phyloP scores from a whole-genome alignment of 805 yeast species.

The Lachancea cidri region DNA sequence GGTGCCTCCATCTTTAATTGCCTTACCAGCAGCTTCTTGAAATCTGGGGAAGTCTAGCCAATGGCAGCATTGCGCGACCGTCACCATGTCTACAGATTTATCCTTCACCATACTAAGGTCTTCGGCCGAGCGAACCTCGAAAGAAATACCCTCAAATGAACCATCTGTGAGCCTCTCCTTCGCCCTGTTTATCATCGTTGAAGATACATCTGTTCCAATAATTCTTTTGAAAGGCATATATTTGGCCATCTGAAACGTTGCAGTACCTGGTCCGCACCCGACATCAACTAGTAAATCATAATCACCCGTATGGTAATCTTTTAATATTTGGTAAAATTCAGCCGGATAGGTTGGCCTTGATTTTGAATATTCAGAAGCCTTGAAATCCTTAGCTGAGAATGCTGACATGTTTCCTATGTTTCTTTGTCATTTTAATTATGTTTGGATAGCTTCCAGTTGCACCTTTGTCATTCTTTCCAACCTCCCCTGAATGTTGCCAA shows the following conservation, averaged over 20 bases:
- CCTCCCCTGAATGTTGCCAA: background rate
- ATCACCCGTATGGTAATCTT: constrained; percentile 39
- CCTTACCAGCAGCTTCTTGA: constrained; percentile 43
- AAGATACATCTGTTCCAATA: constrained; percentile 60
- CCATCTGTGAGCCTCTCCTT: constrained; percentile 19
- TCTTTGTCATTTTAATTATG: no score
- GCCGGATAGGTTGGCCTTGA: constrained; percentile 67
- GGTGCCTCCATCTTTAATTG: constrained; percentile 59
- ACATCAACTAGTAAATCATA: constrained; percentile 51
- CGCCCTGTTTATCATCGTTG: constrained; percentile 50
- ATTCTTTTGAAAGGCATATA: constrained; percentile 38
- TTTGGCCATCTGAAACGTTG: constrained; percentile 46
- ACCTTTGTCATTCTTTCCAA: background rate
- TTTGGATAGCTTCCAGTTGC: background rate
- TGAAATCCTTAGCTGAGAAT: constrained; percentile 48
- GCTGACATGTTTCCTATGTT: no score
- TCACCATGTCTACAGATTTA: constrained; percentile 52
- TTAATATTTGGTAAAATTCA: constrained; percentile 40
- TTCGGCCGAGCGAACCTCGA: constrained; percentile 18
- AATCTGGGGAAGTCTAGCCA: constrained; percentile 65
- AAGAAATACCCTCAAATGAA: constrained; percentile 3
- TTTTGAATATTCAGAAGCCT: constrained; percentile 46
- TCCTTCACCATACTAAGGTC: constrained; percentile 30
- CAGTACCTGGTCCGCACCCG: constrained; percentile 82
- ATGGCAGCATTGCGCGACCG: constrained; percentile 85